Conservation (phyloP, 1,139 yeast genomes). For the Taphrina communis region DNA sequence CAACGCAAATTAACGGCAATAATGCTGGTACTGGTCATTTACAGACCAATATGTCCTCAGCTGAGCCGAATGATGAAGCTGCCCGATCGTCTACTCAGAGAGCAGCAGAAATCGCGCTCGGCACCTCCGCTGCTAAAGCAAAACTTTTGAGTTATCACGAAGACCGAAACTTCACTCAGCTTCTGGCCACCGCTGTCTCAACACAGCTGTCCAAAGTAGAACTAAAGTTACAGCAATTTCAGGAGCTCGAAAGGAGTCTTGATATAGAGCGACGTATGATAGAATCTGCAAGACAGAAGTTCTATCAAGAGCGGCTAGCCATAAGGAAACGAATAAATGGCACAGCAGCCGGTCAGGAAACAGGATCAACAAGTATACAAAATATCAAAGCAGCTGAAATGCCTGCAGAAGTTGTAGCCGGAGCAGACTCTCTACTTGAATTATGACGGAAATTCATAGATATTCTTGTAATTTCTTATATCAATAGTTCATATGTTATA, state of each 20-base stretch:
- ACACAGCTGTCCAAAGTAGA: conserved; percentile 77
- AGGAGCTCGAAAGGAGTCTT: conserved; percentile 73
- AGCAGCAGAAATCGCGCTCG: conserved; percentile 51
- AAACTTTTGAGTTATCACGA: conserved; percentile 82
- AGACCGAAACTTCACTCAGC: conserved; percentile 65
- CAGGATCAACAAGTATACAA: neutral
- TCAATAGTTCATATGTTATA: neutral
- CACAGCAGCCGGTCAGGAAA: neutral
- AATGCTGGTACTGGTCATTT: conserved; percentile 12
- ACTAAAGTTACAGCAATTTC: conserved; percentile 71
- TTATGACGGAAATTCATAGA: neutral
- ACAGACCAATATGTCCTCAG: conserved; percentile 39
- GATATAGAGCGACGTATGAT: conserved; percentile 78
- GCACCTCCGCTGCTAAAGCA: conserved; percentile 73
- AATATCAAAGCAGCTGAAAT: neutral
- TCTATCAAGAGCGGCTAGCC: conserved; percentile 77
- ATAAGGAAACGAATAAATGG: conserved; percentile 60
- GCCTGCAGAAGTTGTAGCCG: neutral
- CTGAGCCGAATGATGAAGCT: conserved; percentile 39
- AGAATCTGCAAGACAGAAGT: conserved; percentile 78
- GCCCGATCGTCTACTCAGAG: conserved; percentile 45
- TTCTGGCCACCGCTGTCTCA: conserved; percentile 68
- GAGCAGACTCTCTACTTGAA: neutral
- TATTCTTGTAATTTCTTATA: conserved; percentile 6
- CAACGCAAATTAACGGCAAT: conserved; percentile 43